These are phyloP conservation scores for Epichloe elymi DNA, from an alignment of 2,329 filamentous ascomycete species.

Conservation along the genomic window DNA sequence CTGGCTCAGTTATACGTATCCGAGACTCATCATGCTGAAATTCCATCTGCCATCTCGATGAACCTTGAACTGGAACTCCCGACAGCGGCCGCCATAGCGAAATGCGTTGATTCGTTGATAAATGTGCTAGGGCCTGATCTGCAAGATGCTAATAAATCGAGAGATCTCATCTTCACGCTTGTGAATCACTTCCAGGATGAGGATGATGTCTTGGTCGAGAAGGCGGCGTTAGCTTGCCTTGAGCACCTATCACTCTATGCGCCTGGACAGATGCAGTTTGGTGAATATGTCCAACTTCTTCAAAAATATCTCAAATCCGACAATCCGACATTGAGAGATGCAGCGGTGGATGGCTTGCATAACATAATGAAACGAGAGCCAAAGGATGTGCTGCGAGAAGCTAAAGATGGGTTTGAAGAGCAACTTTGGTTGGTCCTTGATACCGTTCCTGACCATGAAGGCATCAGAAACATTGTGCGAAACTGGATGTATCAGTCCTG, in stretches of 20 bases:
- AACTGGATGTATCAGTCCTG: slow-evolving; percentile 93
- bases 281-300: slow-evolving; percentile 67
- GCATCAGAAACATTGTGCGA: slow-evolving; percentile 73
- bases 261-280: slow-evolving; percentile 72
- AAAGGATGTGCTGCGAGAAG: slow-evolving; percentile 64
- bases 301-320: slow-evolving; percentile 65
- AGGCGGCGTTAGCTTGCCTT: slow-evolving; percentile 67
- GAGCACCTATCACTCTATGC: slow-evolving; percentile 91
- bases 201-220: slow-evolving; percentile 54
- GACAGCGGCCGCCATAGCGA: slow-evolving; percentile 69
- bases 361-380: slow-evolving; percentile 92
- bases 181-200: slow-evolving; percentile 73
- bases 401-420: slow-evolving; percentile 70
- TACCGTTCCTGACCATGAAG: slow-evolving; percentile 57
- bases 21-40: slow-evolving; percentile 82
- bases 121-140: slow-evolving; percentile 93
- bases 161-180: slow-evolving; percentile 80
- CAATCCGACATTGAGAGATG: slow-evolving; percentile 57
- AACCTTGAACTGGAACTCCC: slow-evolving; percentile 81
- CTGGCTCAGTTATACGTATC: slow-evolving; percentile 83
- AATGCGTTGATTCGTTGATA: slow-evolving; percentile 88
- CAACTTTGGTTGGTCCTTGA: slow-evolving; percentile 87
- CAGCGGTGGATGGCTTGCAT: slow-evolving; percentile 77
- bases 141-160: slow-evolving; percentile 82
- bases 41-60: slow-evolving; percentile 66